A percentile compares a stretch with the other conserved stretches of the same genome.
These are phyloP conservation scores for Lanzia echinophila DNA, from an alignment of 2,329 filamentous ascomycete species.

Conservation along the genomic window DNA sequence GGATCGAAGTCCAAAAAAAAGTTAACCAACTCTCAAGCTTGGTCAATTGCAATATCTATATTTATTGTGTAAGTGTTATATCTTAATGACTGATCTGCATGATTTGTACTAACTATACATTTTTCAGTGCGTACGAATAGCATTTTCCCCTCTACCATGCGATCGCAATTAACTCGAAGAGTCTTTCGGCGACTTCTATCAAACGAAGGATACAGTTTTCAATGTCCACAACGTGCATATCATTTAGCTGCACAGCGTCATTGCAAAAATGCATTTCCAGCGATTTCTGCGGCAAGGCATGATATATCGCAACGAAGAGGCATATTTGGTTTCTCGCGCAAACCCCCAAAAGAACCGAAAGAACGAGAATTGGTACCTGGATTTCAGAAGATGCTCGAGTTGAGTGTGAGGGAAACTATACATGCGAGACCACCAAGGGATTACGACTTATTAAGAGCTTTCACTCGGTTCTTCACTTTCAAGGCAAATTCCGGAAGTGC, in stretches of 20 bases:
- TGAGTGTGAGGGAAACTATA: slow-evolving; percentile 56
- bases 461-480: slow-evolving; percentile 55
- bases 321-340: slow-evolving; percentile 58
- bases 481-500: slow-evolving; percentile 42
- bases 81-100: no score
- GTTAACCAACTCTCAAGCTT: slow-evolving; percentile 2
- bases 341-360: slow-evolving; percentile 52
- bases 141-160: slow-evolving; percentile 36
- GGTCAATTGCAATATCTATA: no score
- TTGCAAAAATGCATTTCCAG: neutral
- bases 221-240: slow-evolving; percentile 24
- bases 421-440: slow-evolving; percentile 57
- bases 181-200: slow-evolving; percentile 52
- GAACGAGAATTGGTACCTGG: slow-evolving; percentile 62
- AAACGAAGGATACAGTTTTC: slow-evolving; percentile 36
- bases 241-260: slow-evolving; percentile 27
- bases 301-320: slow-evolving; percentile 38
- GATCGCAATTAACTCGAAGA: slow-evolving; percentile 52
- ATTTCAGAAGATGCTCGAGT: slow-evolving; percentile 63
- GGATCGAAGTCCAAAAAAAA: neutral
- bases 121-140: slow-evolving; percentile 14
- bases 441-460: slow-evolving; percentile 58
- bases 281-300: slow-evolving; percentile 29
- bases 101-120: neutral
- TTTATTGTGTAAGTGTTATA: no score